A percentile compares a stretch with the other conserved stretches of the same genome.
Conservation (phyloP, 192 early-diverging fungal genomes). For the Coemansia sp. region DNA sequence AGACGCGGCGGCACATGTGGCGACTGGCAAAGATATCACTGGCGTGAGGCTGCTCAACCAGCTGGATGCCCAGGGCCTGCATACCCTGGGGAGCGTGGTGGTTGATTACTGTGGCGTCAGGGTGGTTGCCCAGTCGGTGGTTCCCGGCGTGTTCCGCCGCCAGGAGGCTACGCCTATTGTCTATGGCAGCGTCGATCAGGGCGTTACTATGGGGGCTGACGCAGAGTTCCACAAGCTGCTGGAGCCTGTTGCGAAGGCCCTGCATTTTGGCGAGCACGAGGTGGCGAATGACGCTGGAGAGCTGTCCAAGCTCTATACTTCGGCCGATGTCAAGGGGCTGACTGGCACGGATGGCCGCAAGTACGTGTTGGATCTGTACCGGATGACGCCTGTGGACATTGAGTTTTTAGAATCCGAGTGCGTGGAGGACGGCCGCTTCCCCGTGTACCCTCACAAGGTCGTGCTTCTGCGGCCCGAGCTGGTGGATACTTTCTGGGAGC, state of each 20-base stretch:
- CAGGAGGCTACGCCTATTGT: conserved; percentile 75
- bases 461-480: conserved; percentile 85
- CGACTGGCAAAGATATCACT: conserved; percentile 92
- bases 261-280: conserved; percentile 76
- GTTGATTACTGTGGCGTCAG: conserved; percentile 91
- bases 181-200: conserved; percentile 91
- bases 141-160: conserved; percentile 80
- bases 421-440: conserved; percentile 48
- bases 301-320: conserved; percentile 68
- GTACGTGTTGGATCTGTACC: conserved; percentile 91
- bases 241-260: conserved; percentile 68
- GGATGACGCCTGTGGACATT: conserved; percentile 87
- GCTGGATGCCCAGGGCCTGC: conserved; percentile 73
- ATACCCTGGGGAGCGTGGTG: conserved; percentile 86
- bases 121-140: conserved; percentile 89
- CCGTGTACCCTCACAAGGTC: conserved; percentile 83
- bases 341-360: conserved; percentile 86
- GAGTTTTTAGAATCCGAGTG: conserved; percentile 79
- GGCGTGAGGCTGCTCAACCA: conserved; percentile 77
- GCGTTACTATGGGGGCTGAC: conserved; percentile 68
- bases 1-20: conserved; percentile 86
- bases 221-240: conserved; percentile 70
- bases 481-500: conserved; percentile 80
- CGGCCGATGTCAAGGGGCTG: conserved; percentile 90
- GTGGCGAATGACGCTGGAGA: conserved; percentile 61